Base-by-base conservation (phyloP, 179 eudicot species). In the Actinidia arguta region DNA sequence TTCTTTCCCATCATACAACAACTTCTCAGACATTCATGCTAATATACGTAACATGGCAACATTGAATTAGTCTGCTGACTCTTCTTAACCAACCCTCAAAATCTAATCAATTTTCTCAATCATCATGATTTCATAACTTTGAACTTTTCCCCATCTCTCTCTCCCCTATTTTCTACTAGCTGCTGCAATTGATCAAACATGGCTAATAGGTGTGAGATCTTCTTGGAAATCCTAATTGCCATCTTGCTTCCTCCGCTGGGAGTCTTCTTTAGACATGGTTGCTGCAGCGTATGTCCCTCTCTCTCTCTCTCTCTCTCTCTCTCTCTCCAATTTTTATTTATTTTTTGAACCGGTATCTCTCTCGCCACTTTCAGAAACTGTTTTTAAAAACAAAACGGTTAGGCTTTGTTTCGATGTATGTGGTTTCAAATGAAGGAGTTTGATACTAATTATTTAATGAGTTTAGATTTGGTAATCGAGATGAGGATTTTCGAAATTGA, bases 181-280 rank as follows among this genome's bases (percentile, higher is more conserved):
- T 71, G 75, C 4, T 16, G 39, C 7, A 16, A 24, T 46, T 72
- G 77, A 50, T 67, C 72, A 67, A 67, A 54, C 25, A 82, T 82
- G 84, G 80, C 80, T 1, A 50, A 61, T 52, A 82, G 55, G 22
- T 75, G 80, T 14, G 84, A 50, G 59, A 55, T 76, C 27, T 76
- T 76, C 84, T 39, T 75, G 80, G 86, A 86, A 64, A 47, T 86
- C 44, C 62, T 86, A 0, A 59, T 83, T 54, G 86, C 88, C 13
- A 80, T 86, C 80, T 25, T 86, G 39, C 83, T 86, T 46, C 88
- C 88, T 52, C 88, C 88, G 22, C 80, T 86, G 6, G 90, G 90
- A 47, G 88, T 88, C n/a, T 83, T 79, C 80, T 77, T 88, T 20
- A 46, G 88, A 48, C 80, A 79, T 36, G 90, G 90, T 22, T 86